Evolutionary conservation across 2,329 filamentous ascomycete genomes (phyloP), one percentile per base, ranked within the genome.

Genomic region (Aureobasidium sp.): DNA sequence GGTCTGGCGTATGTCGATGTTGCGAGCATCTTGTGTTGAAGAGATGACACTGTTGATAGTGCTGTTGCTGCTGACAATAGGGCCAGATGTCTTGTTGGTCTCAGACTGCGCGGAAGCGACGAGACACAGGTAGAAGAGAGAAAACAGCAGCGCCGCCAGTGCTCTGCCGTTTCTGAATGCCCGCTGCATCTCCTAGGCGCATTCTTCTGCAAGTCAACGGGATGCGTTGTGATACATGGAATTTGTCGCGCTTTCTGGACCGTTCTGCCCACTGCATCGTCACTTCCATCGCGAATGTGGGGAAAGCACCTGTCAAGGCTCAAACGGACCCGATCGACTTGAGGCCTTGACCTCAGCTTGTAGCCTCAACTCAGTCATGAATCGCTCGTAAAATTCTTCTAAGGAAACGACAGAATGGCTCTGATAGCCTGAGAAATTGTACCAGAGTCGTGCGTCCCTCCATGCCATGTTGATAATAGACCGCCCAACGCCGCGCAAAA

Each of bases 401-500:
- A 60, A 50, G 45, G 48, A 60, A 60, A 42, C 57, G 57, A 60
- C 57, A 60, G 57, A 49, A 50, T 60, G 45, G 57, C 57, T 60
- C 57, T 60, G 57, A 60, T 60, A 59, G 54, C 54, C 42, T 14
- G 31, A 1, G 31, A 3, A 47, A 37, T 29, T 59, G 42, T 48
- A 47, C 44, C 54, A 59, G 44, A 59, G 54, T 59, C 54, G 56
- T 59, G 33, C 45, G 17, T 60, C 27, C 56, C 33, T 31, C 35
- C 44, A 60, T 60, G 45, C 57, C 57, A 31, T 48, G 29, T 40
- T 24, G 35, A 33, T 60, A 42, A 50, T 42, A 19, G 37, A 37
- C 57, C 57, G 33, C 35, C 57, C 57, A 60, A 60, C 57, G 57
- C 57, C 57, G 45, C 57, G 57, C 57, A 60, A 60, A 60, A 49